phyloP scores from a whole-genome alignment of 2,329 filamentous ascomycete species.

The Fusarium sp. region DNA sequence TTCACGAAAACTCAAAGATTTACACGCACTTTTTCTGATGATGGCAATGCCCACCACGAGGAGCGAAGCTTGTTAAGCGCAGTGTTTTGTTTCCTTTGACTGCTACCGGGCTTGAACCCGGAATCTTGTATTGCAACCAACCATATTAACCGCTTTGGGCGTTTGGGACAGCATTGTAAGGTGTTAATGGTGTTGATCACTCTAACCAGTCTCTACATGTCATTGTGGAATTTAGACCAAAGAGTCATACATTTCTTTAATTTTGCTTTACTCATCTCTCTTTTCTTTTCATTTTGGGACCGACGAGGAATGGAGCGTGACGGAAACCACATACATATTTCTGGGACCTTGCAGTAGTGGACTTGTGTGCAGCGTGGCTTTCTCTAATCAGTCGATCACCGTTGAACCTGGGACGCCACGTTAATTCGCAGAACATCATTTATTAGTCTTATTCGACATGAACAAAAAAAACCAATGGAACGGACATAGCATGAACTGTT shows the following conservation, averaged over 20 bases:
- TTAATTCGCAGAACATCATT: conserved; percentile 39
- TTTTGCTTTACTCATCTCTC: conserved; percentile 44
- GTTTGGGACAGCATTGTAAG: conserved; percentile 71
- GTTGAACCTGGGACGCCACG: conserved; percentile 34
- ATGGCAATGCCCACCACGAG: conserved; percentile 50
- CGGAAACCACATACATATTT: conserved; percentile 35
- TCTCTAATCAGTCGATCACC: conserved; percentile 30
- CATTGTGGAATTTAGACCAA: conserved; percentile 54
- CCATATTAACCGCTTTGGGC: conserved; percentile 63
- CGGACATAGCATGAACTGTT: conserved; percentile 30
- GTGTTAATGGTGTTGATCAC: conserved; percentile 67
- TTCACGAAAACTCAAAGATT: conserved; percentile 98
- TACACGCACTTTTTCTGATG: conserved; percentile 99
- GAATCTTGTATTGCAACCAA: conserved; percentile 65
- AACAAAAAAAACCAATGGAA: conserved; percentile 31
- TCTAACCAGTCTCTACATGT: conserved; percentile 55
- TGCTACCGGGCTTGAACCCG: conserved; percentile 43
- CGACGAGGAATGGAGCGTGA: conserved; percentile 30
- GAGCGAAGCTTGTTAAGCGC: conserved; percentile 43
- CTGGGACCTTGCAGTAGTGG: conserved; percentile 36
- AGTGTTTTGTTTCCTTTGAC: conserved; percentile 48
- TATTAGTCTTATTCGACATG: conserved; percentile 30
- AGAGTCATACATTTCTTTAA: conserved; percentile 57
- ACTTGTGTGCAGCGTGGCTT: conserved; percentile 35
- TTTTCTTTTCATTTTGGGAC: conserved; percentile 47